Evolutionary conservation across 176 grass and related monocot species (phyloP).

Genomic region (Leersia perrieri): DNA sequence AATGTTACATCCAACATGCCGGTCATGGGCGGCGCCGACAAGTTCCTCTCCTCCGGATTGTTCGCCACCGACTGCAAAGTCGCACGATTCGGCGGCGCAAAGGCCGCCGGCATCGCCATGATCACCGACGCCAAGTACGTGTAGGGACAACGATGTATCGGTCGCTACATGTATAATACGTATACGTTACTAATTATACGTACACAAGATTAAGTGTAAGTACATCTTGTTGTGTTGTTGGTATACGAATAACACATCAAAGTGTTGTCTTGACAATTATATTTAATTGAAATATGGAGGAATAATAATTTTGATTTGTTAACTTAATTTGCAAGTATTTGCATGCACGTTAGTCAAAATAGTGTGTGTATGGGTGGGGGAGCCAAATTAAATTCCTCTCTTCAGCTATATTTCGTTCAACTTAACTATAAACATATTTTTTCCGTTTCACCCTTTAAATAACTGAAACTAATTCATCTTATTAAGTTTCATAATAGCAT

Average conservation of each 20-base stretch:
- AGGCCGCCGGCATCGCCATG: constrained; percentile 23
- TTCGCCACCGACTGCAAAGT: constrained; percentile 44
- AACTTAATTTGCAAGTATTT: not conserved
- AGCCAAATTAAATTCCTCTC: too few relatives aligned
- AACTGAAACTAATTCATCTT: too few relatives aligned
- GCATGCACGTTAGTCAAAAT: too few relatives aligned
- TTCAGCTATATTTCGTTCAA: too few relatives aligned
- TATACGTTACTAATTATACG: too few relatives aligned
- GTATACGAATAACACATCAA: not conserved
- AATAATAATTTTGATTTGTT: not conserved
- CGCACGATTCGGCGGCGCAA: constrained; percentile 24
- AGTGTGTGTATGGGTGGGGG: too few relatives aligned
- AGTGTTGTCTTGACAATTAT: not conserved
- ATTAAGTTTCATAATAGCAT: too few relatives aligned
- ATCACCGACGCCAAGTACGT: constrained; percentile 35
- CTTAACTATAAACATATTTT: too few relatives aligned
- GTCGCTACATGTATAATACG: not conserved
- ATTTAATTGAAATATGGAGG: not conserved
- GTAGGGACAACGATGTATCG: not conserved
- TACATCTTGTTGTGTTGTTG: not conserved
- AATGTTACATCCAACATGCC: constrained; percentile 40
- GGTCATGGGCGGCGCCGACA: constrained; percentile 38
- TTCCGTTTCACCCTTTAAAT: too few relatives aligned
- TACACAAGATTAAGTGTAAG: not conserved
- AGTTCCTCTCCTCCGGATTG: constrained; percentile 24